Evolutionary conservation across 2,329 filamentous ascomycete species (phyloP).

Genomic region (Penicillium janthinellum): DNA sequence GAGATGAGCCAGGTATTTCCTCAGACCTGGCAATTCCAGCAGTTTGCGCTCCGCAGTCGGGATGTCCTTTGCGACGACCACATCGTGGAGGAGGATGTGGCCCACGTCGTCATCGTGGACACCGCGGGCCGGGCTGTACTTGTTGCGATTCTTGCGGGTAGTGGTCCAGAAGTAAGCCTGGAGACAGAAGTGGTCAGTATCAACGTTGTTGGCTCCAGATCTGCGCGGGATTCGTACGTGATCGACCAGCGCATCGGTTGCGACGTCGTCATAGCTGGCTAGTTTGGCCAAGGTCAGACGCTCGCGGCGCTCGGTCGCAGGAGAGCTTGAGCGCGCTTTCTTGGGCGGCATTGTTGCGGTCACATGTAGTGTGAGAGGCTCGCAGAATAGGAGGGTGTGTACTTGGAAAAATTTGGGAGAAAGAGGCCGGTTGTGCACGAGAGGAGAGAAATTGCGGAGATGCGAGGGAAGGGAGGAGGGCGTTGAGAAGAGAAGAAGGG

Average conservation of each 20-base stretch:
- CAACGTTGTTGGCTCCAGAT: background rate
- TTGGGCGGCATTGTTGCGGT: constrained; percentile 40
- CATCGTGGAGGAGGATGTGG: constrained; percentile 61
- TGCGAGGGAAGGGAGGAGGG: constrained; percentile 10
- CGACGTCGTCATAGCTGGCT: constrained; percentile 89
- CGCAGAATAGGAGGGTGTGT: background rate
- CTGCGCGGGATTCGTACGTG: constrained; percentile 65
- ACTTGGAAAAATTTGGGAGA: background rate
- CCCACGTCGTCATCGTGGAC: constrained; percentile 67
- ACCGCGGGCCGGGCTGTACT: constrained; percentile 81
- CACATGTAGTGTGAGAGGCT: constrained; percentile 1
- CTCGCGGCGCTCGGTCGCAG: constrained; percentile 55
- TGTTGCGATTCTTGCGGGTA: constrained; percentile 89
- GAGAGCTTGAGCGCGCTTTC: constrained; percentile 32
- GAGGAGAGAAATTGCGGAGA: constrained; percentile 1
- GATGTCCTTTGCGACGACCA: constrained; percentile 74
- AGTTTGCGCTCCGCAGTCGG: constrained; percentile 71
- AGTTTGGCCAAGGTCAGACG: constrained; percentile 83
- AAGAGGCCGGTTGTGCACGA: background rate
- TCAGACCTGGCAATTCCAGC: constrained; percentile 71
- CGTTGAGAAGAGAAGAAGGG: background rate
- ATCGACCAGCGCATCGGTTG: constrained; percentile 93
- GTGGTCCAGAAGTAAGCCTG: constrained; percentile 96
- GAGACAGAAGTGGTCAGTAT: constrained; percentile 24
- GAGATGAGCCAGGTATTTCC: constrained; percentile 68